Conservation (phyloP, 257 asterid genomes). For the Solanum peruvianum region DNA sequence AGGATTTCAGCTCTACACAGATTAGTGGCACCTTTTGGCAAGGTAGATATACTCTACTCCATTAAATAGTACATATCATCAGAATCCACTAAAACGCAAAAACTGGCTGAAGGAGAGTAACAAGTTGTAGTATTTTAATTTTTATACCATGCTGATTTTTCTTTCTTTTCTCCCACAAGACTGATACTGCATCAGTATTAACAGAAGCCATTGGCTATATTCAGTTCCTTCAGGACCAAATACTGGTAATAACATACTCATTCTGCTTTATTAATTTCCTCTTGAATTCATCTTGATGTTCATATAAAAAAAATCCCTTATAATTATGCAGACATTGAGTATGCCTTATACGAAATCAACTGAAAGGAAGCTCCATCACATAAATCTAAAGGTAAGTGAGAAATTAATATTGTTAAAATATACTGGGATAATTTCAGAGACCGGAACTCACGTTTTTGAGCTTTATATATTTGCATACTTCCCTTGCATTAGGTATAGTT, state of each 20-base stretch:
- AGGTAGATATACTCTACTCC: constrained; percentile 4
- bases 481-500: background rate
- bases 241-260: constrained; percentile 4
- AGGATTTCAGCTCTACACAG: constrained; percentile 32
- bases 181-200: constrained; percentile 30
- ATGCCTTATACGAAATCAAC: constrained; percentile 7
- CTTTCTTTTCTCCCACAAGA: constrained; percentile 1
- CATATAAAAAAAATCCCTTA: background rate
- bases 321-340: constrained; percentile 14
- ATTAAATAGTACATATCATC: background rate
- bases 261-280: background rate
- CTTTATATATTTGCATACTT: background rate
- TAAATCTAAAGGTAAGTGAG: background rate
- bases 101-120: background rate
- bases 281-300: background rate
- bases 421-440: background rate
- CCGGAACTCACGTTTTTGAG: background rate
- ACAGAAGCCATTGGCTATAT: constrained; percentile 27
- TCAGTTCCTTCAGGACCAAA: constrained; percentile 23
- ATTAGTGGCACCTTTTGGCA: constrained; percentile 32
- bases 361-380: background rate
- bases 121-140: background rate
- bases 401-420: background rate
- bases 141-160: constrained; percentile 1
- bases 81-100: constrained; percentile 5